Conservation (phyloP, 1,284 basidiomycete genomes). For the Apiotrichum sp. region DNA sequence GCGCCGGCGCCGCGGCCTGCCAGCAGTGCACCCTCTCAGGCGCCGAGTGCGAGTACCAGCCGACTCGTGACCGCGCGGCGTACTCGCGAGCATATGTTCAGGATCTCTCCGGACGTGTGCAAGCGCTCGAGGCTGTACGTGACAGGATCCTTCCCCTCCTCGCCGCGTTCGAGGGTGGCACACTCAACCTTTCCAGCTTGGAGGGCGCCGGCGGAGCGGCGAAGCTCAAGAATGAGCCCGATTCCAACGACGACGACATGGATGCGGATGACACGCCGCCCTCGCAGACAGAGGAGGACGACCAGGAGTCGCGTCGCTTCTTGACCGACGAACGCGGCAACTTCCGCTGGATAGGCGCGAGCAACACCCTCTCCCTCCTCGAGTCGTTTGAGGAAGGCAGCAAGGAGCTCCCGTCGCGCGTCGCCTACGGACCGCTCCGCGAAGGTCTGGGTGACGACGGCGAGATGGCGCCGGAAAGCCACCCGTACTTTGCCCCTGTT, state of each 20-base stretch:
- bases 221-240: background rate
- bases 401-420: conserved; percentile 10
- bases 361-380: conserved; percentile 82
- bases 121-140: conserved; percentile 37
- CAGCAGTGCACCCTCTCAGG: conserved; percentile 37
- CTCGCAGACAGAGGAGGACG: conserved; percentile 50
- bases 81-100: conserved; percentile 44
- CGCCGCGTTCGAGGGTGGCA: conserved; percentile 31
- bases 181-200: background rate
- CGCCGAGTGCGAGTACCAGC: conserved; percentile 41
- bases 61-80: conserved; percentile 42
- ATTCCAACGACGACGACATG: background rate
- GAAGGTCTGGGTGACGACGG: conserved; percentile 1
- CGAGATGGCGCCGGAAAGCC: conserved; percentile 10
- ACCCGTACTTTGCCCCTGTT: conserved; percentile 75
- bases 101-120: conserved; percentile 41
- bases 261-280: background rate
- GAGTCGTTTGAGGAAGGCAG: conserved; percentile 60
- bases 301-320: conserved; percentile 29
- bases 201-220: background rate
- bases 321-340: conserved; percentile 67
- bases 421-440: conserved; percentile 10
- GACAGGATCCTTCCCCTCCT: conserved; percentile 33
- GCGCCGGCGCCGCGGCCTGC: conserved; percentile 21
- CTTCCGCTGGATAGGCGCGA: conserved; percentile 84